These are phyloP conservation scores for Aspergillus wentii DNA, from an alignment of 495 filamentous ascomycete genomes.

Conservation along the genomic window DNA sequence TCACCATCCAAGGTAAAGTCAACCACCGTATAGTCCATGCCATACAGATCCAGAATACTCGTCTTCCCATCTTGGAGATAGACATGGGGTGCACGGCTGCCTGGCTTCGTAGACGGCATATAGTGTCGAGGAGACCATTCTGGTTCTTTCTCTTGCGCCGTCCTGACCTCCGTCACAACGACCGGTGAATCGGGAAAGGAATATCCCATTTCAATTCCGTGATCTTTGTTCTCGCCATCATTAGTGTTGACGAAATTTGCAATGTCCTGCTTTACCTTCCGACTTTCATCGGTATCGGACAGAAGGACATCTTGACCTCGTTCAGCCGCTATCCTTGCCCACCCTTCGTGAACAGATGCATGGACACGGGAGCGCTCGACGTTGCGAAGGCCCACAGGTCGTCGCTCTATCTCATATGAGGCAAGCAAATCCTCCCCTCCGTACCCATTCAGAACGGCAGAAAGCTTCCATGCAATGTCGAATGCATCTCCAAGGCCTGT, in stretches of 20 bases:
- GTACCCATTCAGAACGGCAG: slow-evolving; percentile 18
- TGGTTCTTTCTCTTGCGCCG: no score
- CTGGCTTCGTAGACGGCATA: slow-evolving; percentile 21
- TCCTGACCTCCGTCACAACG: no score
- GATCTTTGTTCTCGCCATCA: no score
- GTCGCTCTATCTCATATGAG: slow-evolving; percentile 18
- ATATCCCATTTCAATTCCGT: no score
- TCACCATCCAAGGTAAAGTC: slow-evolving; percentile 12
- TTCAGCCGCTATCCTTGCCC: no score
- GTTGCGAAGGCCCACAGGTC: slow-evolving; percentile 11
- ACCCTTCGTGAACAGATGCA: no score
- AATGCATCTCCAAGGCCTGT: slow-evolving; percentile 26
- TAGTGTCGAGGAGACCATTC: no score
- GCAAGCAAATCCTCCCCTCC: slow-evolving; percentile 13
- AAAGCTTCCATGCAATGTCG: slow-evolving; percentile 24
- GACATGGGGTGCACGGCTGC: slow-evolving; percentile 26
- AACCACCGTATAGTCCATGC: slow-evolving; percentile 20
- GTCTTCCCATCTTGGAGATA: slow-evolving; percentile 20
- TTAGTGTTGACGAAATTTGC: no score
- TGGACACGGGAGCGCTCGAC: slow-evolving; percentile 9
- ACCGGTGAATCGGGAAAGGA: no score
- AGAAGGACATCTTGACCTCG: no score
- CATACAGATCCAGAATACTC: slow-evolving; percentile 24
- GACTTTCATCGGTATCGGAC: no score
- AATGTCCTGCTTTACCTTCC: no score